A percentile compares a stretch with the other conserved stretches of the same genome.
Conservation (phyloP, 495 filamentous ascomycete species). For the Penicillium goetzii region DNA sequence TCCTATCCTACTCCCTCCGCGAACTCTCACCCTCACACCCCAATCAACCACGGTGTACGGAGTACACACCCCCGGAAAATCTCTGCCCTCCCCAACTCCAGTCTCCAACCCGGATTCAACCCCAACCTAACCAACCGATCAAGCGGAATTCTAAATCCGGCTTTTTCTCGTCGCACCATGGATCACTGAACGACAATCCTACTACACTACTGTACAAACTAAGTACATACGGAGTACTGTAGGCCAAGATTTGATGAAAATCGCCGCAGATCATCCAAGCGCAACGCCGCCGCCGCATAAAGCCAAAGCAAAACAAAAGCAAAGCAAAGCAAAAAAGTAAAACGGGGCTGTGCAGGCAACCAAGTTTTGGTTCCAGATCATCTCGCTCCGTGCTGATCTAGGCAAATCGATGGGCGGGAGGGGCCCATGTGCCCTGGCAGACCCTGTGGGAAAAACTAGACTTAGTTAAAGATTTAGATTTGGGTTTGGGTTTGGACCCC, state of each 20-base stretch:
- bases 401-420: constrained; percentile 5
- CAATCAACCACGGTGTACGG: background rate
- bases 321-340: background rate
- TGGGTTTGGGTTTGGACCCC: constrained; percentile 5
- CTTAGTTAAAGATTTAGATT: background rate
- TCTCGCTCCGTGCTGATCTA: background rate
- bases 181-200: background rate
- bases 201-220: background rate
- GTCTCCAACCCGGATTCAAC: background rate
- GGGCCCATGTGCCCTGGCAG: constrained; percentile 3
- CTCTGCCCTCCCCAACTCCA: background rate
- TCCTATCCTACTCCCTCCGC: background rate
- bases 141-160: background rate
- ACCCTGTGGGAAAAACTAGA: background rate
- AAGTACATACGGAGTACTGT: background rate
- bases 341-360: constrained; percentile 22
- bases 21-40: no score
- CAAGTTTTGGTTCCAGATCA: constrained; percentile 4
- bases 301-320: no score
- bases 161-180: background rate
- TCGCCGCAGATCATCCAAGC: constrained; percentile 12
- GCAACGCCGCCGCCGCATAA: background rate
- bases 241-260: background rate
- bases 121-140: background rate
- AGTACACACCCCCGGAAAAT: constrained; percentile 4